Conservation (phyloP, 2,329 filamentous ascomycete genomes). For the Sordariomycetes sp. region DNA sequence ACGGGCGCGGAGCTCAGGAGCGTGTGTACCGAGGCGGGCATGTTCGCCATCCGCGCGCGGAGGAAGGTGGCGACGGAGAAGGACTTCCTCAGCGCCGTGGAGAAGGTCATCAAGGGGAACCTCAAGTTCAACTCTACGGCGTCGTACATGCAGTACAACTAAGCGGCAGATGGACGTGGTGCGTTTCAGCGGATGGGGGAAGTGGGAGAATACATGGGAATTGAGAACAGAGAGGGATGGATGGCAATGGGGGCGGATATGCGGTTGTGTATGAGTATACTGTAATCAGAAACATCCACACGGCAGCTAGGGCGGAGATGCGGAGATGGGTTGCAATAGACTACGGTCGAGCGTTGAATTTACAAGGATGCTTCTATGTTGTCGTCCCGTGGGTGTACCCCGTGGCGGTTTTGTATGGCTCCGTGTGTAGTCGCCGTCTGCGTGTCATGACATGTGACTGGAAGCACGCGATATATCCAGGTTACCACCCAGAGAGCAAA, state of each 20-base stretch:
- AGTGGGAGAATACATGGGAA: not conserved
- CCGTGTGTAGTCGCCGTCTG: too few species aligned
- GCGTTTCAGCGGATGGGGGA: not conserved
- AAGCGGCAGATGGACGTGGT: slow-evolving; percentile 18
- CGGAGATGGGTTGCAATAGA: not conserved
- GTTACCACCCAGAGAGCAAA: too few species aligned
- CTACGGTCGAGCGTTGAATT: not conserved
- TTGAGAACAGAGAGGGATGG: not conserved
- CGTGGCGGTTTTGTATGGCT: too few species aligned
- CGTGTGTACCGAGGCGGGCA: slow-evolving; percentile 94
- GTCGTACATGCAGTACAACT: slow-evolving; percentile 99
- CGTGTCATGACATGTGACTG: too few species aligned
- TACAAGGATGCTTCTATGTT: not conserved
- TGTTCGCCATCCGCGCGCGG: slow-evolving; percentile 91
- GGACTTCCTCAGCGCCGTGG: slow-evolving; percentile 93
- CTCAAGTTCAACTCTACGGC: slow-evolving; percentile 99
- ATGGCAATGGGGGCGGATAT: not conserved
- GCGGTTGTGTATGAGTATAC: not conserved
- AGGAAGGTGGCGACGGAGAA: slow-evolving; percentile 98
- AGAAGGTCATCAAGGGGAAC: slow-evolving; percentile 99
- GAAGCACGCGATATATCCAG: too few species aligned
- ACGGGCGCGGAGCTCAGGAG: slow-evolving; percentile 92
- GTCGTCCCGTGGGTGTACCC: too few species aligned
- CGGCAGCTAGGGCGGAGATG: not conserved
- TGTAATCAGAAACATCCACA: not conserved